A percentile compares a stretch with the other conserved stretches of the same genome.
These are phyloP conservation scores for Linnemannia elongata DNA, from an alignment of 192 early-diverging fungal species.

Conservation along the genomic window DNA sequence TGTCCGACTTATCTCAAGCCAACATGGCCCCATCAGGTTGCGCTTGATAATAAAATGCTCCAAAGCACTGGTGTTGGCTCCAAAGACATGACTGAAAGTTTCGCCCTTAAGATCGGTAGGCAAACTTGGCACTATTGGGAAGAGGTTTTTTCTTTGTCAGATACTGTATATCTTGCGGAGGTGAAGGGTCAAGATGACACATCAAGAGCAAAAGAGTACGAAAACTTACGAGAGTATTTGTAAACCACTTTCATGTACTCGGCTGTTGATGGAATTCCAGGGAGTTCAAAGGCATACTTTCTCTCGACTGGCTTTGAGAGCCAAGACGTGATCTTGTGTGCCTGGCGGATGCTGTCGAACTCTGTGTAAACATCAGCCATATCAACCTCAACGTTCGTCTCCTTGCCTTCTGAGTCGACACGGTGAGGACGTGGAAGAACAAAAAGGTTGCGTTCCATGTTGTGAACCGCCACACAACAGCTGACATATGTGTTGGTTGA, in stretches of 20 bases:
- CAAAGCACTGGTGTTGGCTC: constrained; percentile 85
- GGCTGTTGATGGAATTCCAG: constrained; percentile 80
- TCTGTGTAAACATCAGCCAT: constrained; percentile 83
- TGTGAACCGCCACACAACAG: constrained; percentile 85
- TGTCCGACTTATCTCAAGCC: constrained; percentile 82
- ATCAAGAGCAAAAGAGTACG: background rate
- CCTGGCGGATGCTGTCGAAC: constrained; percentile 71
- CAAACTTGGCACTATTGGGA: constrained; percentile 68
- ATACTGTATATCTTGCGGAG: background rate
- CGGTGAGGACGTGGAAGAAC: constrained; percentile 82
- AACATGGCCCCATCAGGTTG: constrained; percentile 96
- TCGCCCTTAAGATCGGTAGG: constrained; percentile 71
- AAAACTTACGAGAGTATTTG: constrained; percentile 69
- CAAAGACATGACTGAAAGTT: constrained; percentile 91
- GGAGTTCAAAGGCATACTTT: constrained; percentile 94
- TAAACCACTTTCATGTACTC: constrained; percentile 94
- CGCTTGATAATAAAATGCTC: constrained; percentile 96
- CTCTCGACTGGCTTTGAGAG: constrained; percentile 75
- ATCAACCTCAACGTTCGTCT: constrained; percentile 68
- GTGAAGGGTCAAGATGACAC: background rate
- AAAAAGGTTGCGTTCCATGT: constrained; percentile 89
- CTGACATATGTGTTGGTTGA: constrained; percentile 72
- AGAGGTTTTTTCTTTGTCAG: background rate
- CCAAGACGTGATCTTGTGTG: constrained; percentile 70
- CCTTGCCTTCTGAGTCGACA: constrained; percentile 66